phyloP scores from a whole-genome alignment of 2,329 filamentous ascomycete genomes.

The Colletotrichum filicis region DNA sequence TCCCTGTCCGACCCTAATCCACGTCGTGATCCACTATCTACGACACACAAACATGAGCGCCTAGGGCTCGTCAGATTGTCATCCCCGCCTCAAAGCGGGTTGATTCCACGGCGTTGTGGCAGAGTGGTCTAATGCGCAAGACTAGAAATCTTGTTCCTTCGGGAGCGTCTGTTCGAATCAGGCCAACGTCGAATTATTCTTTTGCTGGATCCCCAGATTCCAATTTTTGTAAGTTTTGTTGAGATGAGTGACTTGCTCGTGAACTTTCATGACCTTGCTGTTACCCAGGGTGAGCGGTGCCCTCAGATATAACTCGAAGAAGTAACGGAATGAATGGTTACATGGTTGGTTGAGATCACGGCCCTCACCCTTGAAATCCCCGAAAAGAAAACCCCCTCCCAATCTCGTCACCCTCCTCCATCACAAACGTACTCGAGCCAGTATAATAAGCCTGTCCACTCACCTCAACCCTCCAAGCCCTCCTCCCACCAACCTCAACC shows the following conservation, averaged over 20 bases:
- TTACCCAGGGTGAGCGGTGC: too few relatives aligned
- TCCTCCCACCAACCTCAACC: background rate
- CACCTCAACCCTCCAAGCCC: slow-evolving; percentile 11
- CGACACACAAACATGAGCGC: background rate
- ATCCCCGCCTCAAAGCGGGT: slow-evolving; percentile 8
- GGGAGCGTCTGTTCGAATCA: slow-evolving; percentile 35
- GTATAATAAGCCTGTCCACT: slow-evolving; percentile 21
- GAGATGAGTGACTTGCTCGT: background rate
- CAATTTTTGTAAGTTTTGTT: background rate
- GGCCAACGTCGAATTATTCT: slow-evolving; percentile 21
- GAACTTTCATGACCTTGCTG: too few relatives aligned
- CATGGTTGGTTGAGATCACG: background rate
- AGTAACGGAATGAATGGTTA: background rate
- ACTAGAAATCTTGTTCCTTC: slow-evolving; percentile 36
- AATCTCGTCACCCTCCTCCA: slow-evolving; percentile 10
- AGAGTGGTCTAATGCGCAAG: slow-evolving; percentile 35
- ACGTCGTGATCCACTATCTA: background rate
- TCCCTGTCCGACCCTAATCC: background rate
- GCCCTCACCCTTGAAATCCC: background rate
- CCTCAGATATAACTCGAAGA: background rate
- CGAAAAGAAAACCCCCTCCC: slow-evolving; percentile 24
- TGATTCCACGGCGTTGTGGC: slow-evolving; percentile 26
- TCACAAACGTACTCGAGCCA: slow-evolving; percentile 22
- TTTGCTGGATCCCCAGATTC: background rate
- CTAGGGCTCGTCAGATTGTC: rapidly evolving